Percentiles rank a stretch among this genome's conserved stretches.
These are phyloP conservation scores for Ascochyta viciae-villosae DNA, from an alignment of 2,329 filamentous ascomycete species.

Conservation along the genomic window DNA sequence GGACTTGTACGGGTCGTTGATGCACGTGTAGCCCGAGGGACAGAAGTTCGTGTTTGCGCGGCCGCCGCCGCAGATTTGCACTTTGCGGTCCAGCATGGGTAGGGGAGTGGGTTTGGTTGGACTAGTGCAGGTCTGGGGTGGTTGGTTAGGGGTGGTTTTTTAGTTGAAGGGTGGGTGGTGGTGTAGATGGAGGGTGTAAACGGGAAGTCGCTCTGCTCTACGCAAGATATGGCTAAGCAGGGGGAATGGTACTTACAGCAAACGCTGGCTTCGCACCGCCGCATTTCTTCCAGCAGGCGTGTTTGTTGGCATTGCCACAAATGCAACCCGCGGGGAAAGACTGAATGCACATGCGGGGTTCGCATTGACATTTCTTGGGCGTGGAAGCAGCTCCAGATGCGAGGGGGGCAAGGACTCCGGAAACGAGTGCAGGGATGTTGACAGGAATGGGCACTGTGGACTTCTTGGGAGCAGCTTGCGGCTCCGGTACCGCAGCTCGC, in stretches of 20 bases:
- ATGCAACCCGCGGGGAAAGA: constrained; percentile 39
- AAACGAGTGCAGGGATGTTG: neutral
- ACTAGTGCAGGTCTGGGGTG: neutral
- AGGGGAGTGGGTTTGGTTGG: neutral
- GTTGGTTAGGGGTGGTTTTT: neutral
- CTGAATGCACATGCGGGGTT: constrained; percentile 26
- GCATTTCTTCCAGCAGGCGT: constrained; percentile 33
- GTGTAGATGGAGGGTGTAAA: neutral
- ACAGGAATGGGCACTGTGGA: neutral
- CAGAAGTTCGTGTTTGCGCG: constrained; percentile 18
- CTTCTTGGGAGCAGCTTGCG: neutral
- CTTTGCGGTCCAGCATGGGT: neutral
- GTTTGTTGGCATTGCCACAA: constrained; percentile 33
- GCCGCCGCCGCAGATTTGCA: constrained; percentile 36
- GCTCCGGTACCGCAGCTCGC: constrained; percentile 6
- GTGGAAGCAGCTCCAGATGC: neutral
- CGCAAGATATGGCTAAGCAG: neutral
- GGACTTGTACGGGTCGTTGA: constrained; percentile 39
- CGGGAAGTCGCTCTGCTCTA: neutral
- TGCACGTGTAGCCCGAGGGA: constrained; percentile 31
- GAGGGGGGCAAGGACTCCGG: neutral
- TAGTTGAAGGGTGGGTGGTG: neutral
- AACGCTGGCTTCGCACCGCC: constrained; percentile 28
- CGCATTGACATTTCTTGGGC: constrained; percentile 28
- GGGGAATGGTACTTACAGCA: constrained; percentile 7